Evolutionary conservation across 495 filamentous ascomycete species (phyloP).

Genomic region (Letharia lupina): DNA sequence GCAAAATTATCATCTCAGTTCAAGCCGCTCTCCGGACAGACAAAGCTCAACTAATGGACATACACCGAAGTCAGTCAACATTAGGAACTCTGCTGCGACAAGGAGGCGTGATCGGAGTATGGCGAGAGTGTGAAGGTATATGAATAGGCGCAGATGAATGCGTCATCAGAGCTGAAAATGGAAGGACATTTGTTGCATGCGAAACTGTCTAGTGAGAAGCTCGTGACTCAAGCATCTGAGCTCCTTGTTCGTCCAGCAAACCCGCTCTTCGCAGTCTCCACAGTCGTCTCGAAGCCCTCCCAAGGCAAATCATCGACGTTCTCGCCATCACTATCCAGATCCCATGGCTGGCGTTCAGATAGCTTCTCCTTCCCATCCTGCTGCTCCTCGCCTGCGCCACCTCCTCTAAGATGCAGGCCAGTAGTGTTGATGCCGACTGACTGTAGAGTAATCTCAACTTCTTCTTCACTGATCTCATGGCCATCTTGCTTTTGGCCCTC

Average conservation of each 20-base stretch:
- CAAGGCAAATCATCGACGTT: slow-evolving; percentile 37
- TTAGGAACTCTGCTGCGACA: slow-evolving; percentile 11
- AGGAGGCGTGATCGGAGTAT: neutral
- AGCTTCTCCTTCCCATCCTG: slow-evolving; percentile 6
- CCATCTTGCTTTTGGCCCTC: slow-evolving; percentile 67
- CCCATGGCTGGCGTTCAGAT: slow-evolving; percentile 18
- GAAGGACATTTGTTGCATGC: neutral
- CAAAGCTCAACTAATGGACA: slow-evolving; percentile 20
- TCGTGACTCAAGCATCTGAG: slow-evolving; percentile 1
- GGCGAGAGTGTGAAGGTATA: neutral
- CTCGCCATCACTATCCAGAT: slow-evolving; percentile 24
- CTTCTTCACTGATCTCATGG: slow-evolving; percentile 54
- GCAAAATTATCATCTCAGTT: neutral
- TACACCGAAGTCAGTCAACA: slow-evolving; percentile 24
- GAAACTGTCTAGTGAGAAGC: neutral
- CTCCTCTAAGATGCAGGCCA: slow-evolving; percentile 13
- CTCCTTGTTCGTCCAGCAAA: slow-evolving; percentile 12
- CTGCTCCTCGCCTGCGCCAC: slow-evolving; percentile 3
- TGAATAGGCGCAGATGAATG: neutral
- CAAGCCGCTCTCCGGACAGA: neutral
- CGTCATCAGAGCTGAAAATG: neutral
- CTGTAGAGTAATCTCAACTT: slow-evolving; percentile 60
- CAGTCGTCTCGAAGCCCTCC: slow-evolving; percentile 47
- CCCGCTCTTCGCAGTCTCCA: slow-evolving; percentile 33
- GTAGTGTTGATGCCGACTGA: slow-evolving; percentile 43